Conservation (phyloP, 495 filamentous ascomycete genomes). For the Aspergillus saccharolyticus region DNA sequence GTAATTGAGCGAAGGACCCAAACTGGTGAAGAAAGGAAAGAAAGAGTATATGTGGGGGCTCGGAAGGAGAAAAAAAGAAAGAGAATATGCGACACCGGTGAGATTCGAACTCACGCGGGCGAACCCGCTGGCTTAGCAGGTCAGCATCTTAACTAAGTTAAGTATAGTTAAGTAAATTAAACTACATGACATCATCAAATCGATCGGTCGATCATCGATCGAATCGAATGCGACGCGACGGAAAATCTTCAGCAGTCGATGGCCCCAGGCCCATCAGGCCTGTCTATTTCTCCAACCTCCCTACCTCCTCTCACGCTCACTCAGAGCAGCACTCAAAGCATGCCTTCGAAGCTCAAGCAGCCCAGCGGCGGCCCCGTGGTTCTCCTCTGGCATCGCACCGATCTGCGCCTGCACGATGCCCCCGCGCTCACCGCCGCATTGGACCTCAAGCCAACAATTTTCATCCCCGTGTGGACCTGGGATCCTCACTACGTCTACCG, state of each 20-base stretch:
- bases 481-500: conserved; percentile 70
- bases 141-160: too few relatives aligned
- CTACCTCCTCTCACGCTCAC: too few relatives aligned
- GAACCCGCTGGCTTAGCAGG: too few relatives aligned
- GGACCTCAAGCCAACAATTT: conserved; percentile 52
- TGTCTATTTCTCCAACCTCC: too few relatives aligned
- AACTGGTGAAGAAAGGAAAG: background rate
- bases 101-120: too few relatives aligned
- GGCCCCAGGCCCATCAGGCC: too few relatives aligned
- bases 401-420: conserved; percentile 67
- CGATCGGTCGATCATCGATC: too few relatives aligned
- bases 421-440: conserved; percentile 62
- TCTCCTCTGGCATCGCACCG: conserved; percentile 72
- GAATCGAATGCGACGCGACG: too few relatives aligned
- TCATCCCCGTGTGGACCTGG: conserved; percentile 68
- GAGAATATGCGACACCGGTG: too few relatives aligned
- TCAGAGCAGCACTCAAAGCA: background rate
- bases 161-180: too few relatives aligned
- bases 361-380: conserved; percentile 39
- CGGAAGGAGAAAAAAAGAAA: background rate
- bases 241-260: too few relatives aligned
- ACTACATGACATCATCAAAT: too few relatives aligned
- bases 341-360: background rate
- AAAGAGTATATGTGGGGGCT: background rate
- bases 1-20: background rate